A percentile compares a stretch with the other conserved stretches of the same genome.
Evolutionary conservation across 306 rosid species (phyloP).

Genomic region (Gastrolobium bilobum): DNA sequence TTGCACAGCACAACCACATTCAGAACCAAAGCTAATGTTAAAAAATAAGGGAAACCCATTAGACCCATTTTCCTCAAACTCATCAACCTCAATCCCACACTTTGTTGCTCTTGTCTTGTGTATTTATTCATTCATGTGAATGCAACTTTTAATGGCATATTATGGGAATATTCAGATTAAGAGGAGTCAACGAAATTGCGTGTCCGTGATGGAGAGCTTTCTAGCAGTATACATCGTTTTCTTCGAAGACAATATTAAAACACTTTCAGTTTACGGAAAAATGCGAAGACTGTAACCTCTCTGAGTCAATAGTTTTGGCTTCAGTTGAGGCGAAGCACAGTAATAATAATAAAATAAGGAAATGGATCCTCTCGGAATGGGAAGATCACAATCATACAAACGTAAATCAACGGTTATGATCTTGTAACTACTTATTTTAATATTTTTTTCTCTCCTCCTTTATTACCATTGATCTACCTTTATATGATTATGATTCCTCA

Average conservation of each 20-base stretch:
- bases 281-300: neutral
- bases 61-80: constrained; percentile 50
- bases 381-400: too few species aligned
- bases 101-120: neutral
- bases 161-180: constrained; percentile 34
- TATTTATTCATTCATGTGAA: neutral
- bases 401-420: too few species aligned
- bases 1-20: constrained; percentile 52
- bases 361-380: too few species aligned
- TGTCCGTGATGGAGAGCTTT: neutral
- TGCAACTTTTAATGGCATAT: constrained; percentile 11
- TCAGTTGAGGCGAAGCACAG: neutral
- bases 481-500: too few species aligned
- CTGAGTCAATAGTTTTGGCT: neutral
- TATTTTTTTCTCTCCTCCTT: too few species aligned
- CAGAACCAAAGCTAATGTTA: constrained; percentile 40
- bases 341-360: neutral
- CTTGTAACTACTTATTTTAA: too few species aligned
- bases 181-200: neutral
- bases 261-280: too few species aligned
- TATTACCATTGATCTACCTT: too few species aligned
- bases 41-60: constrained; percentile 34
- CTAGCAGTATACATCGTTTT: neutral
- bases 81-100: constrained; percentile 17
- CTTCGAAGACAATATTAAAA: neutral